phyloP scores from a whole-genome alignment of 192 early-diverging fungal genomes.

The Coemansia sp. region DNA sequence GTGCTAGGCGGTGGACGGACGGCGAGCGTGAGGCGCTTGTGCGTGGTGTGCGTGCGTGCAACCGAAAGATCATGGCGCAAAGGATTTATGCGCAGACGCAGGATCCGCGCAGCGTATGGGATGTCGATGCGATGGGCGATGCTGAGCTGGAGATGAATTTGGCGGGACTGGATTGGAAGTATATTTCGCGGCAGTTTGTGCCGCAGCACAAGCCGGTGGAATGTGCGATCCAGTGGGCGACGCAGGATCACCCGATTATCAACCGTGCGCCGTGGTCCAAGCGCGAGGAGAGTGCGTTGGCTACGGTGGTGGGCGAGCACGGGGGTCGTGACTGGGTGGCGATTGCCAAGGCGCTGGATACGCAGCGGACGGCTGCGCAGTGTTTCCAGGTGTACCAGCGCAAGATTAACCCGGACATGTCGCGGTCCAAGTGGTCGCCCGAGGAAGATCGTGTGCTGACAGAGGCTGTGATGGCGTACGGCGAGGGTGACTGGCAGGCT shows the following conservation, averaged over 20 bases:
- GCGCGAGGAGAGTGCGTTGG: slow-evolving; percentile 58
- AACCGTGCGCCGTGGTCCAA: slow-evolving; percentile 70
- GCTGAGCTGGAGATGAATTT: slow-evolving; percentile 55
- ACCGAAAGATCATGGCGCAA: slow-evolving; percentile 53
- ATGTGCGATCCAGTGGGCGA: slow-evolving; percentile 79
- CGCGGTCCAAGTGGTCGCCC: slow-evolving; percentile 64
- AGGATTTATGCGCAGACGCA: slow-evolving; percentile 49
- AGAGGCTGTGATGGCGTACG: slow-evolving; percentile 67
- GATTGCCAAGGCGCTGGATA: slow-evolving; percentile 64
- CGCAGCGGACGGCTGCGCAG: slow-evolving; percentile 70
- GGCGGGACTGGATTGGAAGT: slow-evolving; percentile 54
- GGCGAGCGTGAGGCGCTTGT: slow-evolving; percentile 56
- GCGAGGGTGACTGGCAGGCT: slow-evolving; percentile 74
- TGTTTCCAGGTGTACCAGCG: slow-evolving; percentile 74
- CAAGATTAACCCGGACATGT: slow-evolving; percentile 47
- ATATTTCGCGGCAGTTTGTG: slow-evolving; percentile 58
- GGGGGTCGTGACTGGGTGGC: slow-evolving; percentile 64
- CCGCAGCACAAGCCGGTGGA: slow-evolving; percentile 64
- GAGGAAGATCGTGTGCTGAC: slow-evolving; percentile 67
- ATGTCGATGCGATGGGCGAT: slow-evolving; percentile 45
- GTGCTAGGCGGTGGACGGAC: slow-evolving; percentile 57
- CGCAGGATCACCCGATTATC: slow-evolving; percentile 76
- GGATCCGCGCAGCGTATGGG: slow-evolving; percentile 53
- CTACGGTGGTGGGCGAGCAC: slow-evolving; percentile 49
- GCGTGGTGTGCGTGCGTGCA: slow-evolving; percentile 53